Evolutionary conservation across 2,329 filamentous ascomycete genomes (phyloP), one percentile per base, ranked within the genome.

Genomic region (Stachybotrys chartarum): DNA sequence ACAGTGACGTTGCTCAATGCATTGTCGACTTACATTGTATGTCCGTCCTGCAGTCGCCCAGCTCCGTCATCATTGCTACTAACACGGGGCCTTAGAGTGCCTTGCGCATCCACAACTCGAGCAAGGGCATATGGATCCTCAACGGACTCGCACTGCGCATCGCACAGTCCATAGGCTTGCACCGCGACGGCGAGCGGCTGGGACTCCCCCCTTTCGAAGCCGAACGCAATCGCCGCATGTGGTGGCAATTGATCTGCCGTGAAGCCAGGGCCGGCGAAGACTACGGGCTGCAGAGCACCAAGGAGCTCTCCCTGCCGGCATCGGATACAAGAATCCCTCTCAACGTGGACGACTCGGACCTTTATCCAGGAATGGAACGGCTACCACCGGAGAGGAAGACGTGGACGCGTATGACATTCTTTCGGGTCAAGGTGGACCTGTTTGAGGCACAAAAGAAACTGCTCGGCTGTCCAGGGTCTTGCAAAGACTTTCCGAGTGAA

Each of bases 161-260:
- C 48, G 78, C 77, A 1, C 75, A 79, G 58, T 72, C 78, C 8
- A 78, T 84, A 67, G 79, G 79, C 1, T 66, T 84, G 7, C 74
- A 83, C 51, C 72, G 66, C 52, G 79, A 84, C 62, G 68, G 73
- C 0, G 61, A 62, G 1, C 63, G 70, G 8, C 59, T 70, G 1
- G 59, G 63, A 55, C 46, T 72, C 7, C 54, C 54, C 47, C 69
- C 62, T 47, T 82, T 75, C 50, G 79, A 84, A 52, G 74, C 73
- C 0, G 78, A 84, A 63, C 75, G 83, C 68, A 73, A 80, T 6
- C 76, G 81, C 45, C 71, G 81, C 48, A 67, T 83, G 5, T 78
- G 78, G 75, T 84, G 78, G 78, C 73, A 78, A 17, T 67, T 84
- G 3, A 62, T 79, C 1, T 66, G 77, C n/a, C 77, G 68, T 14